phyloP scores from a whole-genome alignment of 1,284 basidiomycete genomes.

The Austroboletus novae-zelandiae region DNA sequence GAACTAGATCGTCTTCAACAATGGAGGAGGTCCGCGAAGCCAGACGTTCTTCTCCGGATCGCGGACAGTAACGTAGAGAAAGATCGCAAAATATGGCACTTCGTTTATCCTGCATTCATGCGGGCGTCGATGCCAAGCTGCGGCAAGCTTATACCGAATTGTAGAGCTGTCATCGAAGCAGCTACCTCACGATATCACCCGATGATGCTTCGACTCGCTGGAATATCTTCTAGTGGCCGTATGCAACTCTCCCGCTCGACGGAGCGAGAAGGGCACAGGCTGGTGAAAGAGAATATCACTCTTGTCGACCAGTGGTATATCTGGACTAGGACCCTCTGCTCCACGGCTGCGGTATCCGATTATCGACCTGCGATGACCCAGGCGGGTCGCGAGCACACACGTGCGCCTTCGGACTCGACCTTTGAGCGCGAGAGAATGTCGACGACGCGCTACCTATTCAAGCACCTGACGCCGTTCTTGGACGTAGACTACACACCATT shows the following conservation, averaged over 20 bases:
- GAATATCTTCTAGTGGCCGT: constrained; percentile 51
- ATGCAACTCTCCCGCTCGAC: constrained; percentile 36
- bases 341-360: constrained; percentile 73
- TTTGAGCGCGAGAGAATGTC: constrained; percentile 75
- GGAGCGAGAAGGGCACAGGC: constrained; percentile 51
- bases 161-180: constrained; percentile 65
- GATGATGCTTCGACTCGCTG: constrained; percentile 64
- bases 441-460: constrained; percentile 80
- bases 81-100: constrained; percentile 71
- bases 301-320: constrained; percentile 86
- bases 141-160: constrained; percentile 43
- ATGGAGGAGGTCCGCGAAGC: constrained; percentile 54
- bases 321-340: constrained; percentile 82
- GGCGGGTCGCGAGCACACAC: constrained; percentile 64
- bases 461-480: constrained; percentile 83
- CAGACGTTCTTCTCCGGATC: constrained; percentile 57
- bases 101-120: constrained; percentile 63
- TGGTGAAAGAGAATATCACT: constrained; percentile 61
- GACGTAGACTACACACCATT: constrained; percentile 84
- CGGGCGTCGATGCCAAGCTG: constrained; percentile 50
- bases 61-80: constrained; percentile 63
- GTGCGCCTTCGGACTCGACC: constrained; percentile 69
- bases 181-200: constrained; percentile 67
- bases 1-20: constrained; percentile 60
- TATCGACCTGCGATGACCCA: constrained; percentile 52